Percentiles rank a stretch among this genome's conserved stretches.
These are phyloP conservation scores for Lithohypha guttulata DNA, from an alignment of 2,329 filamentous ascomycete species.

Conservation along the genomic window DNA sequence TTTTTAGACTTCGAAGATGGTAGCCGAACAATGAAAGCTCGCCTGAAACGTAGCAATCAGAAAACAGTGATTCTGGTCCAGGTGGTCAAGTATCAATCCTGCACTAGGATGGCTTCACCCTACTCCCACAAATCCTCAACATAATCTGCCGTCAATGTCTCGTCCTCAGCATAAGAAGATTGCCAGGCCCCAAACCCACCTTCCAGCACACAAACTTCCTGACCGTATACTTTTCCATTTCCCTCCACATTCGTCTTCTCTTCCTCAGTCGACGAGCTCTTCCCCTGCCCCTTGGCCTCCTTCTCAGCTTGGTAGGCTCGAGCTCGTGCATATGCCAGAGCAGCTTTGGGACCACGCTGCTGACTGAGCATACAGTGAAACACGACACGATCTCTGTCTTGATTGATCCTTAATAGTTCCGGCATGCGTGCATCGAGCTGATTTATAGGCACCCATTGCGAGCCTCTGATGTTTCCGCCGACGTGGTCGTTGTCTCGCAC, in stretches of 20 bases:
- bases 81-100: no score
- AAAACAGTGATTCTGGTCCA: no score
- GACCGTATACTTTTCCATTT: constrained; percentile 28
- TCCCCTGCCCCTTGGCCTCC: neutral
- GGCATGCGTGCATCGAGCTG: constrained; percentile 67
- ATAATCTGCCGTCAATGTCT: constrained; percentile 72
- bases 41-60: no score
- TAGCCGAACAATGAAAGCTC: no score
- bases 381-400: constrained; percentile 70
- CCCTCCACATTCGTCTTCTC: constrained; percentile 19
- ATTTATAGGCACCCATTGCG: constrained; percentile 61
- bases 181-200: constrained; percentile 85
- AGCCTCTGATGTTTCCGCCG: constrained; percentile 76
- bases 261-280: constrained; percentile 15
- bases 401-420: constrained; percentile 67
- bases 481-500: constrained; percentile 85
- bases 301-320: constrained; percentile 25
- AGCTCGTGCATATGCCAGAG: constrained; percentile 55
- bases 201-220: constrained; percentile 72
- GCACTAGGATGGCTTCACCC: neutral
- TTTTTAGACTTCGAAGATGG: no score
- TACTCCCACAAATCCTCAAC: constrained; percentile 69
- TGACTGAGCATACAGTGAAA: constrained; percentile 94
- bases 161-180: constrained; percentile 64
- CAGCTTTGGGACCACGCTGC: constrained; percentile 76